phyloP scores from a whole-genome alignment of 164 flowering plant genomes.

The Santalum album region DNA sequence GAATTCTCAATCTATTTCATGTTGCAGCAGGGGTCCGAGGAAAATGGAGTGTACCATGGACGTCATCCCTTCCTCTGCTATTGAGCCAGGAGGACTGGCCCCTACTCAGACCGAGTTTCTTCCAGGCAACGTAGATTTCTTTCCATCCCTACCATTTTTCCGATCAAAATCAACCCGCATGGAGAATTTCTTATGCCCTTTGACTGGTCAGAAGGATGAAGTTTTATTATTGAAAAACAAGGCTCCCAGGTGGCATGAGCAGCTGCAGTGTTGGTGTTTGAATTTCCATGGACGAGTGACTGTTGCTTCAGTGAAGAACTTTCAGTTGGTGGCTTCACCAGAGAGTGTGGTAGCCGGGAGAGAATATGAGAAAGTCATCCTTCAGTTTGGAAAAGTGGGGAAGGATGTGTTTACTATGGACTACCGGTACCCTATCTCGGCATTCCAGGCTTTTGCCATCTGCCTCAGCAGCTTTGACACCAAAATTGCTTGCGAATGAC shows the following conservation, averaged over 20 bases:
- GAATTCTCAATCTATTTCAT: not conserved
- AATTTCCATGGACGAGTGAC: conserved; percentile 85
- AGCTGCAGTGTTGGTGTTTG: conserved; percentile 85
- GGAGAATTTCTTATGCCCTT: conserved; percentile 23
- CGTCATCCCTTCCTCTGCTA: conserved; percentile 50
- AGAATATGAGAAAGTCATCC: conserved; percentile 59
- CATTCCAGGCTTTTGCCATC: conserved; percentile 82
- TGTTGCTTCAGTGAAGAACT: conserved; percentile 80
- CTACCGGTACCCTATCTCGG: conserved; percentile 79
- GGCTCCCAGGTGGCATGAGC: conserved; percentile 81
- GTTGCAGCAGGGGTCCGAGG: conserved; percentile 55
- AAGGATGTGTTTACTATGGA: conserved; percentile 84
- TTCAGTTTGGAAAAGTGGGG: conserved; percentile 84
- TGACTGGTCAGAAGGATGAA: conserved; percentile 20
- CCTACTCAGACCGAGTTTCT: conserved; percentile 52
- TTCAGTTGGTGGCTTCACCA: conserved; percentile 65
- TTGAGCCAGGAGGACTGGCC: conserved; percentile 53
- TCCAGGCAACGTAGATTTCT: conserved; percentile 26
- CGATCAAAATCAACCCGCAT: conserved; percentile 45
- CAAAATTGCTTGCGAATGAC: conserved; percentile 74
- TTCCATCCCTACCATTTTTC: conserved; percentile 45
- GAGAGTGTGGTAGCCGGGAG: conserved; percentile 35
- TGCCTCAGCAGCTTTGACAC: conserved; percentile 89
- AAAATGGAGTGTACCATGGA: conserved; percentile 80
- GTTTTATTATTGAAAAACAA: conserved; percentile 55